Evolutionary conservation across 305 asterid species (phyloP), one percentile per base, ranked within the genome.

Genomic region (Fraxinus albicans): DNA sequence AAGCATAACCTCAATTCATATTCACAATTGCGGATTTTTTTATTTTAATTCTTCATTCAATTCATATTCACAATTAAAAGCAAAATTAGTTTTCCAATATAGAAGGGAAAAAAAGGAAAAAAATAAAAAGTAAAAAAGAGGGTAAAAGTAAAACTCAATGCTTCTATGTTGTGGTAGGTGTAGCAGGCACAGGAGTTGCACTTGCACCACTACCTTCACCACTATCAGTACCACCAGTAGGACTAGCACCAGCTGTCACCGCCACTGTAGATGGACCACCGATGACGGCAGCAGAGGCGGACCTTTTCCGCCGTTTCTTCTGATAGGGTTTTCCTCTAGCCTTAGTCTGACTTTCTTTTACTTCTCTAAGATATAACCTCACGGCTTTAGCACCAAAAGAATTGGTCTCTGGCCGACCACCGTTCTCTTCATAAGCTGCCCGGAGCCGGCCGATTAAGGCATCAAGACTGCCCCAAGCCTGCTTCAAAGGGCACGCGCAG

Each of bases 401-500:
- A 81, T 88, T 88, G 6, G 87, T 42, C 21, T 86, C 89, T 27
- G 87, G 86, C 42, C 34, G 19, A 13, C 88, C 90, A 47, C 87
- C 89, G 83, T 87, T 84, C 88, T 89, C 91, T 10, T 89, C 91
- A 78, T 81, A 85, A 73, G 91, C 91, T 35, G 91, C 91, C 77
- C 91, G 74, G 25, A 89, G 88, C 78, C 91, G 90, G 3, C 91
- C 91, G 86, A 88, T 85, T 19, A 86, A 85, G 3, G 91, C 89
- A 23, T 88, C 91, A 8, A 88, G 87, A 86, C 91, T 88, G 33
- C 91, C 91, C 91, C 91, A 88, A 1, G 91, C 91, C 84, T 88
- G 91, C 50, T 60, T 86, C 29, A 82, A 58, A 31, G 67, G 84
- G 88, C 91, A 89, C 60, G 80, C 79, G 86, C 91, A 89, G 2